A percentile compares a stretch with the other conserved stretches of the same genome.
Evolutionary conservation across 176 grass and related monocot genomes (phyloP).

Genomic region (Eremochloa ophiuroides): DNA sequence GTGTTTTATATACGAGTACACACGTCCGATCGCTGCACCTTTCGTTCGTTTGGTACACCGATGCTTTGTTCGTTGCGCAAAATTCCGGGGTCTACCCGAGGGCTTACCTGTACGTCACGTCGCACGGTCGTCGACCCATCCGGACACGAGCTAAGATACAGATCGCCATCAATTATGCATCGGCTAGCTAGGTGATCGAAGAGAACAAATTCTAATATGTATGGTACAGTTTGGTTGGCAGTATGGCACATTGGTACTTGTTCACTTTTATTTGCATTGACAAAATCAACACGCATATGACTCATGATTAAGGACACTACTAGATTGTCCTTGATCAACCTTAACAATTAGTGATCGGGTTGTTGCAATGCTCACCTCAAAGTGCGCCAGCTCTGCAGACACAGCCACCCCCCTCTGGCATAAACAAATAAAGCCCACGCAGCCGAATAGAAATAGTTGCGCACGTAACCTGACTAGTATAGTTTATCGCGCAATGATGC

Average conservation of each 20-base stretch:
- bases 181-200: background rate
- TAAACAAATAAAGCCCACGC: constrained; percentile 10
- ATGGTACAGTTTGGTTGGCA: constrained; percentile 1
- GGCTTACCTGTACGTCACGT: constrained; percentile 19
- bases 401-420: background rate
- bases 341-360: background rate
- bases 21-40: background rate
- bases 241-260: background rate
- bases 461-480: constrained; percentile 45
- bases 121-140: background rate
- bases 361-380: constrained; percentile 44
- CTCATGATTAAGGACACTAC: constrained; percentile 38
- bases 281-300: background rate
- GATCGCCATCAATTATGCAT: background rate
- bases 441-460: constrained; percentile 27
- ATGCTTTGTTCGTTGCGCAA: constrained; percentile 20
- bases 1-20: background rate
- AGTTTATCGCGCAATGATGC: constrained; percentile 9
- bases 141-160: background rate
- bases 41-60: constrained; percentile 32
- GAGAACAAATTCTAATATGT: background rate
- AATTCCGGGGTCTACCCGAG: constrained; percentile 6
- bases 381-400: constrained; percentile 38
- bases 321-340: constrained; percentile 29
- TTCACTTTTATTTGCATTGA: background rate